Conservation (phyloP, 2,329 filamentous ascomycete genomes). For the Hymenoscyphus fraxineus region DNA sequence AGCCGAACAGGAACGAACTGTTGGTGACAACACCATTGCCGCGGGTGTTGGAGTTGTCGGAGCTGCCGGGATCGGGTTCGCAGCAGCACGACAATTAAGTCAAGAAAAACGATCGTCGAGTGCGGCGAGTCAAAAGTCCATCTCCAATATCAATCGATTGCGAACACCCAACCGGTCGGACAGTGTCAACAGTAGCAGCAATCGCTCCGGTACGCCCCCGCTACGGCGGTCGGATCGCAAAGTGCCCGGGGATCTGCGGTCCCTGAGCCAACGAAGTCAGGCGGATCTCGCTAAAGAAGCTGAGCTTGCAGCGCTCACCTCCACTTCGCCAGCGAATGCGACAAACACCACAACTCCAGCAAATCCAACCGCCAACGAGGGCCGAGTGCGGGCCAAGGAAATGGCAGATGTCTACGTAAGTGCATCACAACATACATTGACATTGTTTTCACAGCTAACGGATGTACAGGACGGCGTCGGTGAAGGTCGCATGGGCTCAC, state of each 20-base stretch:
- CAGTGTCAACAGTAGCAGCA: constrained; percentile 49
- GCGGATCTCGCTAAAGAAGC: constrained; percentile 39
- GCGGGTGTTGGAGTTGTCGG: constrained; percentile 28
- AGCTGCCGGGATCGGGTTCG: constrained; percentile 29
- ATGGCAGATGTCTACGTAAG: constrained; percentile 95
- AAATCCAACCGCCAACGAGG: constrained; percentile 82
- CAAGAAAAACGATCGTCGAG: constrained; percentile 31
- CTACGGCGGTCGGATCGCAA: constrained; percentile 65
- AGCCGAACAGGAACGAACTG: constrained; percentile 25
- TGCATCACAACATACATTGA: constrained; percentile 32
- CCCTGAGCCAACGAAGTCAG: constrained; percentile 54
- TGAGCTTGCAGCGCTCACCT: constrained; percentile 44
- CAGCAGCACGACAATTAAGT: constrained; percentile 30
- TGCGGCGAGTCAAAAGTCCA: constrained; percentile 28
- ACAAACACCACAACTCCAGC: constrained; percentile 46
- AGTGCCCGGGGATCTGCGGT: constrained; percentile 73
- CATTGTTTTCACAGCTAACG: constrained; percentile 21
- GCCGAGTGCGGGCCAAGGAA: constrained; percentile 75
- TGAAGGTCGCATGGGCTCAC: constrained; percentile 80
- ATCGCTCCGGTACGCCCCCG: constrained; percentile 59
- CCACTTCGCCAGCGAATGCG: constrained; percentile 32
- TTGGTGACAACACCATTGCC: constrained; percentile 24
- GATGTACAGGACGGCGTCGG: constrained; percentile 78
- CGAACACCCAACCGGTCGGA: constrained; percentile 50
- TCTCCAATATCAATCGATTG: constrained; percentile 33